Conservation (phyloP, 352 stramenopile species). For the Phytophthora kernoviae region DNA sequence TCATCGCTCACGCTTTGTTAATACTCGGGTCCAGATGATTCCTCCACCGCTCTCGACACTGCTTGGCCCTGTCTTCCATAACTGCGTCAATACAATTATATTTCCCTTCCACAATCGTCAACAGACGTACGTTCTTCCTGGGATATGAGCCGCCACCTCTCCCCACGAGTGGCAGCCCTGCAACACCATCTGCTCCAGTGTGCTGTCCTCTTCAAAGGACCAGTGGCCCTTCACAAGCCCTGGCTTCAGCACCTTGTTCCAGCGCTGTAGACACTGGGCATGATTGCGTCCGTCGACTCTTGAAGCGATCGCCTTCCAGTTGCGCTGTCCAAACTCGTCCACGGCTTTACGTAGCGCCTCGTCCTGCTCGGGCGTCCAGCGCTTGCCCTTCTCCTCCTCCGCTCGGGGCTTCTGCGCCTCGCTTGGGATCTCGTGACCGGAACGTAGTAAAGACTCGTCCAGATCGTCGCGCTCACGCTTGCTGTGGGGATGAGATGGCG, state of each 20-base stretch:
- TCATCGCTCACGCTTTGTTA: constrained; percentile 67
- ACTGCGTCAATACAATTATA: constrained; percentile 20
- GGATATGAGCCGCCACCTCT: constrained; percentile 66
- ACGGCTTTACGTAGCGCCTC: constrained; percentile 75
- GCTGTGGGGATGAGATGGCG: constrained; percentile 14
- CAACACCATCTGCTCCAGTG: constrained; percentile 83
- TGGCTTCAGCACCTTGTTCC: constrained; percentile 90
- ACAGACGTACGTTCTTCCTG: constrained; percentile 55
- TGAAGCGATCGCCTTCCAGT: constrained; percentile 87
- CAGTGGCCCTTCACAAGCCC: constrained; percentile 92
- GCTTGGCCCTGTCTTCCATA: constrained; percentile 84
- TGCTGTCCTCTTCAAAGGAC: constrained; percentile 91
- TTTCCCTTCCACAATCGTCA: neutral
- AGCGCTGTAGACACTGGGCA: constrained; percentile 79
- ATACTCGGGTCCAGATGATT: constrained; percentile 96
- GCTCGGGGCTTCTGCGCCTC: constrained; percentile 56
- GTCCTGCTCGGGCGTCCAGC: constrained; percentile 79
- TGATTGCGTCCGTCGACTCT: constrained; percentile 66
- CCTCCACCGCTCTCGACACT: constrained; percentile 96
- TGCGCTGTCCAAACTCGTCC: constrained; percentile 75
- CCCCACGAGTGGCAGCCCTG: constrained; percentile 75
- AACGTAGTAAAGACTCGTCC: constrained; percentile 43
- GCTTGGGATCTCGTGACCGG: constrained; percentile 57
- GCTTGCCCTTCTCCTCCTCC: constrained; percentile 60
- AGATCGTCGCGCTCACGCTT: constrained; percentile 54